These are phyloP conservation scores for Fusarium gaditjirri DNA, from an alignment of 2,329 filamentous ascomycete genomes.

Conservation along the genomic window DNA sequence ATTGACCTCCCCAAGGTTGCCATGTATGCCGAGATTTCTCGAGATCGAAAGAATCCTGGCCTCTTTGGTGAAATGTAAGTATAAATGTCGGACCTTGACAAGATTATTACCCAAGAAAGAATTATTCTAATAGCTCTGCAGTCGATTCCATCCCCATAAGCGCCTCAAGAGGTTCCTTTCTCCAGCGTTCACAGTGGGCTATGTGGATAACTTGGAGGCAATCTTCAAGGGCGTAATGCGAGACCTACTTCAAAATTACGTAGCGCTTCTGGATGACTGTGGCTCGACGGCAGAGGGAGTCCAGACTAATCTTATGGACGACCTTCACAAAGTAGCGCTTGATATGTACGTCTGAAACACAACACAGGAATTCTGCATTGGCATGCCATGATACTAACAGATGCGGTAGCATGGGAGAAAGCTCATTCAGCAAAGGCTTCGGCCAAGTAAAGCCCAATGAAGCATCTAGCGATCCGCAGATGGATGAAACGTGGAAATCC, in stretches of 20 bases:
- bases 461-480: neutral
- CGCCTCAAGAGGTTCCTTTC: neutral
- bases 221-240: neutral
- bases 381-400: neutral
- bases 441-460: neutral
- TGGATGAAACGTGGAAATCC: neutral
- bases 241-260: neutral
- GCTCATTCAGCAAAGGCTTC: neutral
- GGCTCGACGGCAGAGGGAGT: fast-evolving
- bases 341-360: neutral
- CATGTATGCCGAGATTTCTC: neutral
- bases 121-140: fast-evolving
- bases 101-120: fast-evolving
- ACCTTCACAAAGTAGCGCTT: neutral
- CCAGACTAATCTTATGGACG: neutral
- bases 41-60: neutral
- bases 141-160: neutral
- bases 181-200: neutral
- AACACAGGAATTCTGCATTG: fast-evolving
- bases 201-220: neutral
- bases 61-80: neutral
- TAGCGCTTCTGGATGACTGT: fast-evolving
- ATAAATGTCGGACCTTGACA: fast-evolving
- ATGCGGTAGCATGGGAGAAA: neutral
- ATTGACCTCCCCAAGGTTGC: neutral